phyloP scores from a whole-genome alignment of 768 basidiomycete species.

The Mycena kentingensis region DNA sequence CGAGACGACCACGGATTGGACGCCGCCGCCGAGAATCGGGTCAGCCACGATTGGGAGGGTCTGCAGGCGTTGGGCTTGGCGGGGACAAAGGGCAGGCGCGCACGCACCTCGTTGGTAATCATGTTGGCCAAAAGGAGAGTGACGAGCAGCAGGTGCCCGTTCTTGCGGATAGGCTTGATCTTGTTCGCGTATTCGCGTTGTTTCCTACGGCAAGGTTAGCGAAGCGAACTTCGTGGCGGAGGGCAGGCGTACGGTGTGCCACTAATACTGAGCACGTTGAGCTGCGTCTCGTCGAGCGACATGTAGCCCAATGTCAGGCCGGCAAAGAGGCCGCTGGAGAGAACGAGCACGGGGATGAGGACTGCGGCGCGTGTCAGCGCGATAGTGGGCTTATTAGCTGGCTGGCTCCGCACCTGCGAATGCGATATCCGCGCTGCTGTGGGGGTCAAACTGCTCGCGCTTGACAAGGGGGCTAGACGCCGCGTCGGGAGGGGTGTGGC shows the following conservation, averaged over 20 bases:
- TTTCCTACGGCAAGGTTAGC: slow-evolving; percentile 42
- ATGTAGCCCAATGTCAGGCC: slow-evolving; percentile 91
- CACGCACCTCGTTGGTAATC: slow-evolving; percentile 69
- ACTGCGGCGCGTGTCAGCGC: slow-evolving; percentile 15
- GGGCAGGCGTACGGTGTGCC: slow-evolving; percentile 82
- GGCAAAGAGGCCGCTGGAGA: slow-evolving; percentile 85
- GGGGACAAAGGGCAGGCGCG: too few species aligned
- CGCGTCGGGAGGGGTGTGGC: slow-evolving; percentile 7
- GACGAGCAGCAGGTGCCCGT: slow-evolving; percentile 81
- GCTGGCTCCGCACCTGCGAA: slow-evolving; percentile 32
- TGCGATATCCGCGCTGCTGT: slow-evolving; percentile 35
- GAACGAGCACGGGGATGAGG: slow-evolving; percentile 83
- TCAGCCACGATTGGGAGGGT: slow-evolving; percentile 83
- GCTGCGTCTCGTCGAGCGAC: slow-evolving; percentile 90
- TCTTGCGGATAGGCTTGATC: slow-evolving; percentile 84
- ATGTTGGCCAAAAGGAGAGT: slow-evolving; percentile 86
- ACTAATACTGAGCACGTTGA: slow-evolving; percentile 82
- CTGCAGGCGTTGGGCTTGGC: too few species aligned
- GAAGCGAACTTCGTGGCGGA: too few species aligned
- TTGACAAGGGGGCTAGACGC: slow-evolving; percentile 22
- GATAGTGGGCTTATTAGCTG: neutral
- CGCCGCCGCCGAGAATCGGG: slow-evolving; percentile 76
- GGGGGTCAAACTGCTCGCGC: slow-evolving; percentile 34
- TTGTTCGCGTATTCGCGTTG: slow-evolving; percentile 81
- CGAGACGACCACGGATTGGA: slow-evolving; percentile 76